Base-by-base conservation (phyloP, 2,329 filamentous ascomycete species). In the Hymenoscyphus fraxineus region DNA sequence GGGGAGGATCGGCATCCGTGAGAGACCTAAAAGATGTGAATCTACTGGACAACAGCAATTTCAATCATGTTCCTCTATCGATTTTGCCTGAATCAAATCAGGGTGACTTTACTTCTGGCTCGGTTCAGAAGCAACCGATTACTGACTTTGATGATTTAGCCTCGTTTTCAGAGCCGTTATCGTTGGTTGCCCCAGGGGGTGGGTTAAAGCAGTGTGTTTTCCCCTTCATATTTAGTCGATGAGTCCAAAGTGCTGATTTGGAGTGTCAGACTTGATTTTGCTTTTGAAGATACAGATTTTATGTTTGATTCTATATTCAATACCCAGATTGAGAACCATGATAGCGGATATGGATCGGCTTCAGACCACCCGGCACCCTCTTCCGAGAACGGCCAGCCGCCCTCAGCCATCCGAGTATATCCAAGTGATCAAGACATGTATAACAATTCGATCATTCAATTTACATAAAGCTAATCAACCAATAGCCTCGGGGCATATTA, bases 401-500 rank as follows among this genome's bases (percentile, higher is more conserved):
- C 58, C 32, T 60, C 65, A 10, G 55, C 60, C 38, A 66, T 73
- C 27, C 67, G 68, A 12, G 65, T 66, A 9, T 73, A 73, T 57
- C 61, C 62, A 19, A 67, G 61, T 47, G 71, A 73, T 55, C 67
- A 71, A 40, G 71, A 72, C 61, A 72, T 73, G 72, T 72, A 62
- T 67, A 67, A 62, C 27, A 4, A n/a, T 40, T 27, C 27, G 12
- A 16, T 27, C 27, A 22, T 35, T 13, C 5, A 35, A 16, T 31
- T 16, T 22, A 40, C 32, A 38, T 31, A 31, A 13, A 12, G 35
- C 38, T 60, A 31, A 63, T n/a, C 12, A 22, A 15, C 47, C 15
- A 27, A 7, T 54, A 80, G 78, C 61, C 73, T 83, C 22, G 78
- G 81, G 64, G 81, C 80, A 3, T 83, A 83, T 69, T 83, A 83